Evolutionary conservation across 345 rosid genomes (phyloP).

Genomic region (Heritiera fomes): DNA sequence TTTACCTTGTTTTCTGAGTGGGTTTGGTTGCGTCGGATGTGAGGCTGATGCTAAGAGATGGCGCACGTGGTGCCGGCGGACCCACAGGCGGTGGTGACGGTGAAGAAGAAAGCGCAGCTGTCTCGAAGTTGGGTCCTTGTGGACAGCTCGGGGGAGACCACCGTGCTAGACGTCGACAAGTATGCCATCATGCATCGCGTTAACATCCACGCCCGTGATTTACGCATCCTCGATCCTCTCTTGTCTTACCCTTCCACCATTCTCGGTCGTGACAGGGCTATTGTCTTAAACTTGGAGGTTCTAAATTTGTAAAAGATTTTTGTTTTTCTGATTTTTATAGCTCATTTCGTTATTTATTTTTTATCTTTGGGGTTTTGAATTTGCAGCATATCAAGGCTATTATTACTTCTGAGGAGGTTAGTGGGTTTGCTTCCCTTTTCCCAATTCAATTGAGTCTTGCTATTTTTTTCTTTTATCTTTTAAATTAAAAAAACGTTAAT

Average conservation of each 20-base stretch:
- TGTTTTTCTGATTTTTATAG: not conserved
- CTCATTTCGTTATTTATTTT: constrained; percentile 1
- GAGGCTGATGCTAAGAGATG: constrained; percentile 48
- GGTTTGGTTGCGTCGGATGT: constrained; percentile 22
- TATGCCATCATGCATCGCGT: constrained; percentile 91
- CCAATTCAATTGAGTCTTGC: not conserved
- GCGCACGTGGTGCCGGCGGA: constrained; percentile 73
- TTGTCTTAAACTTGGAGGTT: constrained; percentile 94
- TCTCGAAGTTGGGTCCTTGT: constrained; percentile 71
- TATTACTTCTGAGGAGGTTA: constrained; percentile 89
- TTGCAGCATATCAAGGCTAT: constrained; percentile 95
- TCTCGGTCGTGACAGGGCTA: constrained; percentile 96
- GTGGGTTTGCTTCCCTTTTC: constrained; percentile 23
- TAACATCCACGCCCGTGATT: constrained; percentile 98
- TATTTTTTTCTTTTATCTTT: no score
- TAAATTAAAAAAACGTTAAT: not conserved
- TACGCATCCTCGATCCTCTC: constrained; percentile 89
- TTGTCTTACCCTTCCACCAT: constrained; percentile 92
- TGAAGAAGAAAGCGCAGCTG: constrained; percentile 68
- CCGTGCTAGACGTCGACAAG: constrained; percentile 67
- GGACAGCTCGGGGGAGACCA: constrained; percentile 52
- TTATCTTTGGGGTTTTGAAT: not conserved
- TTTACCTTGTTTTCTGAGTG: not conserved
- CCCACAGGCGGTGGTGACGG: constrained; percentile 42
- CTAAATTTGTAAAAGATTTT: not conserved